Evolutionary conservation across 345 rosid genomes (phyloP).

Genomic region (Euclidium syriacum): DNA sequence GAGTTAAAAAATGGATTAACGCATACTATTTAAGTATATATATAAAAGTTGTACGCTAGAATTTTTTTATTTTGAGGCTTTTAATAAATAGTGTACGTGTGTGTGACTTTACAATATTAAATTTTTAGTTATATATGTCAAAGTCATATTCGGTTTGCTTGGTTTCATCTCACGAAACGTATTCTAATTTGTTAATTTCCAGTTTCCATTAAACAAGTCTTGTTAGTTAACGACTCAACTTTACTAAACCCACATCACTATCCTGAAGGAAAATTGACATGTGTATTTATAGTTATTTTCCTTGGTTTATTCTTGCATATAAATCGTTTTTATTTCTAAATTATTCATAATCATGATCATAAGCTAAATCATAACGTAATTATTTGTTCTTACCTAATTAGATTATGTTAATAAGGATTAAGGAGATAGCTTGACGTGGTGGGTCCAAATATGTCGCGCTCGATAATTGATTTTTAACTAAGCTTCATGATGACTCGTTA

Average conservation of each 20-base stretch:
- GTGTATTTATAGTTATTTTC: not conserved
- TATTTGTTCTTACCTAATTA: not conserved
- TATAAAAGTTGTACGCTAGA: too few species aligned
- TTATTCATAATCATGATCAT: not conserved
- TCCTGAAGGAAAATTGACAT: not conserved
- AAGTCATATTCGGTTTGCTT: not conserved
- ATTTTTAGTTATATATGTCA: not conserved
- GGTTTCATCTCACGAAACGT: not conserved
- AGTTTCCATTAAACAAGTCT: not conserved
- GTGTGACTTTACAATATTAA: not conserved
- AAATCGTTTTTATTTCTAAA: not conserved
- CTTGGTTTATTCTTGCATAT: not conserved
- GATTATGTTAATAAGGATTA: not conserved
- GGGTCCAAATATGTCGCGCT: constrained; percentile 25
- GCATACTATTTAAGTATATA: too few species aligned
- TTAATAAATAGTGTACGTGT: too few species aligned
- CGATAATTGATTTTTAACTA: not conserved
- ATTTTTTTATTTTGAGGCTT: too few species aligned
- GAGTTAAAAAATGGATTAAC: too few species aligned
- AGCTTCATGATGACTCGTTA: constrained; percentile 23
- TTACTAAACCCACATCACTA: constrained; percentile 8
- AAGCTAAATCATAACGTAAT: not conserved
- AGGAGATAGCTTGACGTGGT: not conserved
- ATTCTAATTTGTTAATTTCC: not conserved
- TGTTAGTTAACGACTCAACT: constrained; percentile 5